Base-by-base conservation (phyloP, 1,284 basidiomycete species). In the Ceratobasidium sp. region DNA sequence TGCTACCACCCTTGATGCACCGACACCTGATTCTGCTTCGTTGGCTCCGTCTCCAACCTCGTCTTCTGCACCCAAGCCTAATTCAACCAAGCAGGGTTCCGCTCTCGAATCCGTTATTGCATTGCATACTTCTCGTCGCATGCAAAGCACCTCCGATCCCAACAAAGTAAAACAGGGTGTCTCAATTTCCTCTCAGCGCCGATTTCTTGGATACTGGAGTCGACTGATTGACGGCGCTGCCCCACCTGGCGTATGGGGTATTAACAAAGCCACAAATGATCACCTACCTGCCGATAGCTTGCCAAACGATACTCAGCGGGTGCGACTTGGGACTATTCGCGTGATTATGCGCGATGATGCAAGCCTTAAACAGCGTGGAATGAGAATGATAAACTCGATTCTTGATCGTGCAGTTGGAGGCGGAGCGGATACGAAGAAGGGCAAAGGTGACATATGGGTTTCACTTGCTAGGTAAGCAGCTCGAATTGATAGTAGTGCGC, bases 191-290 rank as follows among this genome's bases (percentile, higher is more conserved):
- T 92, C 91, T 79, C 93, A 94, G 83, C 87, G 90, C 5, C 89
- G 93, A 18, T 94, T 91, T 88, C 85, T 94, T 18, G 88, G 89
- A 80, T 94, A 94, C 82, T 94, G 92, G 93, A 90, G 91, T 1
- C 86, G 91, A 5, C 81, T 93, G n/a, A 86, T 94, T 42, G 86
- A 89, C 1, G 86, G 88, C 63, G 88, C 89, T 68, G 90, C 87
- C 0, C 92, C 92, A 3, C 79, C 83, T 64, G 75, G 79, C 15
- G 69, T 69, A 51, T 77, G 77, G 78, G 67, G 63, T 66, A 67
- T 67, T 23, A 76, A 76, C 33, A 73, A 73, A 46, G 6, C 53
- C 80, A 66, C 51, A 20, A 15, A 69, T 81, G 61, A 64, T 23
- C 42, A 12, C 42, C 42, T 64, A 40, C 61, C 61, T n/a, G 18